These are phyloP conservation scores for Ploettnerulaceae sp. DNA, from an alignment of 2,329 filamentous ascomycete species.

Conservation along the genomic window DNA sequence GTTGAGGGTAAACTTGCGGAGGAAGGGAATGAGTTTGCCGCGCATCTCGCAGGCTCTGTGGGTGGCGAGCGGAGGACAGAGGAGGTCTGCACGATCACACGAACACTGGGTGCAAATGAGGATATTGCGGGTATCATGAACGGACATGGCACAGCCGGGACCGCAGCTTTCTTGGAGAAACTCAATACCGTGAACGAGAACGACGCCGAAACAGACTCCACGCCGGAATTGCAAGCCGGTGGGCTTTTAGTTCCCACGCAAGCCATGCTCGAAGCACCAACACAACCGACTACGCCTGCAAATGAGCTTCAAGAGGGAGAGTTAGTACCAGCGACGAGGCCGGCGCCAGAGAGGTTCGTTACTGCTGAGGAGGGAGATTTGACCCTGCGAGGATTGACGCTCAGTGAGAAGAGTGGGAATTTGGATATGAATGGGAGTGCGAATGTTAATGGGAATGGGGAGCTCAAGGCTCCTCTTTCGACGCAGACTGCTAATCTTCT, in stretches of 20 bases:
- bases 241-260: not conserved
- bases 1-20: constrained; percentile 26
- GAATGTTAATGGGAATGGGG: not conserved
- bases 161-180: not conserved
- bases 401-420: constrained; percentile 21
- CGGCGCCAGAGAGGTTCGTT: constrained; percentile 24
- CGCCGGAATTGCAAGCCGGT: not conserved
- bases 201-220: not conserved
- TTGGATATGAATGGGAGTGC: constrained; percentile 9
- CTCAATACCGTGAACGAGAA: not conserved
- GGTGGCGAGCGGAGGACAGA: constrained; percentile 43
- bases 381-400: too few relatives aligned
- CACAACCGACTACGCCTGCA: not conserved
- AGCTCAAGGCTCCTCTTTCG: constrained; percentile 8
- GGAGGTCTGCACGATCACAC: constrained; percentile 28
- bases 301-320: constrained; percentile 21
- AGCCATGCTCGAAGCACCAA: constrained; percentile 2
- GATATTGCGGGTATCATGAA: constrained; percentile 5
- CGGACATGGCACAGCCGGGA: not conserved
- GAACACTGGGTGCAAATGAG: not conserved
- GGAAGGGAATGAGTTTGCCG: constrained; percentile 41
- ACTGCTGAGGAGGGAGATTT: constrained; percentile 27
- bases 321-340: constrained; percentile 18
- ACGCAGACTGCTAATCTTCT: constrained; percentile 15
- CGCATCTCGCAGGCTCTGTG: constrained; percentile 47